Conservation (phyloP, 306 rosid species). For the Dryas octopetala region DNA sequence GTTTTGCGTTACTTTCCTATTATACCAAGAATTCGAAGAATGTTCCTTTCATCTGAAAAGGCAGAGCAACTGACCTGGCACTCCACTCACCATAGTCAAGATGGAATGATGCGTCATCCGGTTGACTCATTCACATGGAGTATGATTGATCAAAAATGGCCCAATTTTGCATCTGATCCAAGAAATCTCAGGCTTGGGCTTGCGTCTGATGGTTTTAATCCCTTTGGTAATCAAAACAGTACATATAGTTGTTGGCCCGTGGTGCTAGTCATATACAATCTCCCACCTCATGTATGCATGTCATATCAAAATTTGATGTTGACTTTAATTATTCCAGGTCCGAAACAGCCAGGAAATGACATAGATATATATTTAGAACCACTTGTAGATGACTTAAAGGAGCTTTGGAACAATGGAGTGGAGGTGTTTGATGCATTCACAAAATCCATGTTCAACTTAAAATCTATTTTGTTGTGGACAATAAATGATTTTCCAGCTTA, state of each 20-base stretch:
- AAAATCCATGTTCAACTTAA: not conserved
- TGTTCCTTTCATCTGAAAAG: not conserved
- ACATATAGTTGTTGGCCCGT: not conserved
- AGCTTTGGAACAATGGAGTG: not conserved
- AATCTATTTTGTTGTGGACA: not conserved
- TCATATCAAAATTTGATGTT: not conserved
- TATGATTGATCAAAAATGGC: not conserved
- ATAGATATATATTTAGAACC: not conserved
- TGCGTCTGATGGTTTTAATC: not conserved
- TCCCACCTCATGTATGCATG: not conserved
- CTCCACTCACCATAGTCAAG: not conserved
- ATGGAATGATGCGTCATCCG: not conserved
- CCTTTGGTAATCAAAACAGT: not conserved
- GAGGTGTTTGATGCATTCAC: not conserved
- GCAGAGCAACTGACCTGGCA: not conserved
- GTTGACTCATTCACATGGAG: constrained; percentile 2
- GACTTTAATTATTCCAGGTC: not conserved
- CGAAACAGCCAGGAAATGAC: not conserved
- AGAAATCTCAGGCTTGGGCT: not conserved
- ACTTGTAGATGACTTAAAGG: not conserved
- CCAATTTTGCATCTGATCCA: not conserved
- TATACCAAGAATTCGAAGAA: not conserved
- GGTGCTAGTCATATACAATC: not conserved
- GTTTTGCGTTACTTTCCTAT: not conserved
- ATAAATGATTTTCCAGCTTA: too few relatives aligned